Evolutionary conservation across 805 yeast species (phyloP).

Genomic region (Yarrowia sp.): DNA sequence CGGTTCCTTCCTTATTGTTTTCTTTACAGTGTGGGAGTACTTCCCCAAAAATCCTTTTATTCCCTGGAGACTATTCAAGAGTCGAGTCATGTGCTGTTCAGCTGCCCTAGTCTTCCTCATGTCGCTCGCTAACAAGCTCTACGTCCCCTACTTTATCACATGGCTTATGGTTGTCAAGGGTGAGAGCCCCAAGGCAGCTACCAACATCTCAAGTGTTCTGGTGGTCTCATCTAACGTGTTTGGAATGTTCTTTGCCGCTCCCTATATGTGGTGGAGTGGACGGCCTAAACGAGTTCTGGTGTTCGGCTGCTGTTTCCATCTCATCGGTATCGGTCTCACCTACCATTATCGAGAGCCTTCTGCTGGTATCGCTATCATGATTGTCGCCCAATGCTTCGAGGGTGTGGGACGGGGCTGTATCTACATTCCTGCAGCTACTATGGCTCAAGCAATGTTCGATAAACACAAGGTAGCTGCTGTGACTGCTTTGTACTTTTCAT

Average conservation of each 20-base stretch:
- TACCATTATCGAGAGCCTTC: constrained; percentile 10
- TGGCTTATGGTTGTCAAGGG: constrained; percentile 15
- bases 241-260: neutral
- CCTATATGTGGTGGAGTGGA: constrained; percentile 15
- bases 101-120: neutral
- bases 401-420: constrained; percentile 15
- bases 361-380: neutral
- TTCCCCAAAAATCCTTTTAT: neutral
- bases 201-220: neutral
- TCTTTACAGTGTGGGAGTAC: neutral
- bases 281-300: neutral
- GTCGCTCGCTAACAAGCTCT: constrained; percentile 16
- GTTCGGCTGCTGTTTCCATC: constrained; percentile 6
- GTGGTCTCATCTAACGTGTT: constrained; percentile 6
- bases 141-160: constrained; percentile 6
- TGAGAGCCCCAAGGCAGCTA: constrained; percentile 5
- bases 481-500: neutral
- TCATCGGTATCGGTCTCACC: constrained; percentile 4
- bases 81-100: constrained; percentile 7
- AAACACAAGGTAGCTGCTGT: constrained; percentile 12
- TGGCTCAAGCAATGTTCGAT: constrained; percentile 17
- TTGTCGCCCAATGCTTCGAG: constrained; percentile 10
- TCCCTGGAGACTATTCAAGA: constrained; percentile 13
- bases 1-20: neutral
- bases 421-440: constrained; percentile 3